These are phyloP conservation scores for Talaromyces sp. DNA, from an alignment of 2,329 filamentous ascomycete genomes.

Conservation along the genomic window DNA sequence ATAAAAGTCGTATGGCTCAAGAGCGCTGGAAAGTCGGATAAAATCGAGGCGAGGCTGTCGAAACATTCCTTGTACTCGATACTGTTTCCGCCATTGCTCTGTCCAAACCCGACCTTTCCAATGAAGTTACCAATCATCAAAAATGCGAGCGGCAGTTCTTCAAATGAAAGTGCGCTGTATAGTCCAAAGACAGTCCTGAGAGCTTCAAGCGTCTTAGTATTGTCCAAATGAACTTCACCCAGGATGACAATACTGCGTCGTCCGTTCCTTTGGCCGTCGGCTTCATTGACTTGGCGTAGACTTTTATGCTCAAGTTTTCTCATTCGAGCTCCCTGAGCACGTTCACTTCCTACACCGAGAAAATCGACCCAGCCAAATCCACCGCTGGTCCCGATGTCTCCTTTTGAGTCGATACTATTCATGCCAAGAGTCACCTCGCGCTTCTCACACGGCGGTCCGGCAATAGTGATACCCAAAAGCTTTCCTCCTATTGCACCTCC, in stretches of 20 bases:
- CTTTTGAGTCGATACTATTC: slow-evolving; percentile 44
- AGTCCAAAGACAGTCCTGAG: slow-evolving; percentile 72
- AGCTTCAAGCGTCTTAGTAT: slow-evolving; percentile 75
- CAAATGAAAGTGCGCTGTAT: slow-evolving; percentile 65
- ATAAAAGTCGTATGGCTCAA: slow-evolving; percentile 78
- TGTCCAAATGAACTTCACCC: slow-evolving; percentile 82
- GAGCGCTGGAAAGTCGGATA: slow-evolving; percentile 79
- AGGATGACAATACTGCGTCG: slow-evolving; percentile 66
- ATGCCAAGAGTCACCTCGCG: slow-evolving; percentile 75
- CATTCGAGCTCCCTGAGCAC: slow-evolving; percentile 79
- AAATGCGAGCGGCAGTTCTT: slow-evolving; percentile 71
- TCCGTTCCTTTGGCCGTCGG: slow-evolving; percentile 28
- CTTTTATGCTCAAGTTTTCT: slow-evolving; percentile 70
- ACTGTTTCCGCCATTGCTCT: slow-evolving; percentile 70
- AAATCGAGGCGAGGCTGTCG: slow-evolving; percentile 75
- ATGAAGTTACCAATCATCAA: slow-evolving; percentile 83
- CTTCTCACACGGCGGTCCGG: slow-evolving; percentile 86
- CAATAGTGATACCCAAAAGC: slow-evolving; percentile 86
- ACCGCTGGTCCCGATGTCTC: slow-evolving; percentile 56
- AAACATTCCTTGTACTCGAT: slow-evolving; percentile 98
- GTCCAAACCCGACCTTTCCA: slow-evolving; percentile 56
- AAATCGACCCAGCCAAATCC: slow-evolving; percentile 98
- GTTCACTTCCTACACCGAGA: slow-evolving; percentile 83
- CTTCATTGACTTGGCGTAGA: slow-evolving; percentile 40
- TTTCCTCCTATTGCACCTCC: slow-evolving; percentile 89